Evolutionary conservation across 306 rosid species (phyloP).

Genomic region (Cucumis melo): DNA sequence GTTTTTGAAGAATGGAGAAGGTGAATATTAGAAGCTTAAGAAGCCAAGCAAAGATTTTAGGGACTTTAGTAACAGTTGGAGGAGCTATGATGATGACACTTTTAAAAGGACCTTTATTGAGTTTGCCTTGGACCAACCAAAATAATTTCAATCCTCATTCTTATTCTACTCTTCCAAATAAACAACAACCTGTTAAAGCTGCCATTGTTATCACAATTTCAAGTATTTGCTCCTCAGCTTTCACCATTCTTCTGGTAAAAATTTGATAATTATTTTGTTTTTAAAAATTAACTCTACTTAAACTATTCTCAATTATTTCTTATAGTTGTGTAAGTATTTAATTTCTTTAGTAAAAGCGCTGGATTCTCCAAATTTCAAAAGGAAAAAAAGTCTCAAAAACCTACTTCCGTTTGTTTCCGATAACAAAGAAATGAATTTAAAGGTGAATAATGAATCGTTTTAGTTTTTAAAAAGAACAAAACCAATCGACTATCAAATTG

Average conservation of each 20-base stretch:
- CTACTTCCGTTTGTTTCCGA: too few species aligned
- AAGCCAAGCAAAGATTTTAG: slow-evolving; percentile 64
- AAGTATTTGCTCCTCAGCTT: not conserved
- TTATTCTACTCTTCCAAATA: slow-evolving; percentile 13
- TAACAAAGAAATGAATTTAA: too few species aligned
- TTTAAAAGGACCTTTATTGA: slow-evolving; percentile 55
- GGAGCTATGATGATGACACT: slow-evolving; percentile 88
- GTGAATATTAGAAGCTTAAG: slow-evolving; percentile 51
- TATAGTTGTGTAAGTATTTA: too few species aligned
- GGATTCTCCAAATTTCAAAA: too few species aligned
- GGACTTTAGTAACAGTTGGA: slow-evolving; percentile 66
- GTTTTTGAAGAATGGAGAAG: slow-evolving; percentile 58
- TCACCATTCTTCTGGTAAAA: slow-evolving; percentile 9
- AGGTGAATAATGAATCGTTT: too few species aligned
- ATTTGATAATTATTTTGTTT: too few species aligned
- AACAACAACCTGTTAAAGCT: slow-evolving; percentile 44
- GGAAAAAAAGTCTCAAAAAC: too few species aligned
- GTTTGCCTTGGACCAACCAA: slow-evolving; percentile 45
- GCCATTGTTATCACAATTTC: slow-evolving; percentile 3
- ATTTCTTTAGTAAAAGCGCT: too few species aligned
- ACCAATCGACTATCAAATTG: too few species aligned
- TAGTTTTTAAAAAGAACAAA: too few species aligned
- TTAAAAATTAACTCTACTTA: too few species aligned
- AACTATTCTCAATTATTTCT: too few species aligned
- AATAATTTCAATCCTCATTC: slow-evolving; percentile 7